These are phyloP conservation scores for Penicillium sp. DNA, from an alignment of 2,329 filamentous ascomycete species.

Conservation along the genomic window DNA sequence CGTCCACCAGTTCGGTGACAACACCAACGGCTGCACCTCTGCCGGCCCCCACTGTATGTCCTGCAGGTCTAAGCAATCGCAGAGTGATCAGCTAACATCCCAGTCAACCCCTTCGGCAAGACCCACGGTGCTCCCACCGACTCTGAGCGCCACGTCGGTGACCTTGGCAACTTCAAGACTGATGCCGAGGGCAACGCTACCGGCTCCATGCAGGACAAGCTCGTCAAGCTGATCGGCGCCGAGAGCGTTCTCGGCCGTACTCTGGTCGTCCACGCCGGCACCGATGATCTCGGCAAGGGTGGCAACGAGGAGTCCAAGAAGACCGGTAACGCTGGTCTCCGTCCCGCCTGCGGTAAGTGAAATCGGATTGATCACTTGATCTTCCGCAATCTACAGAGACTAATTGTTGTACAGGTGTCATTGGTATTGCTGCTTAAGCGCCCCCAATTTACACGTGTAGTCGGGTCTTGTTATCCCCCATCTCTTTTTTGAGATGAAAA, in stretches of 20 bases:
- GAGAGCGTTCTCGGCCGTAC: conserved; percentile 95
- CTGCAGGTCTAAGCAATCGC: neutral
- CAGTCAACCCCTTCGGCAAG: conserved; percentile 95
- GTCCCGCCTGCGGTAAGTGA: conserved; percentile 85
- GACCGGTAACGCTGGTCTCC: conserved; percentile 91
- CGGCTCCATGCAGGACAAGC: conserved; percentile 74
- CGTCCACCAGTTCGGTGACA: conserved; percentile 98
- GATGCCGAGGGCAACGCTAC: conserved; percentile 87
- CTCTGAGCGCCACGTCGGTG: conserved; percentile 87
- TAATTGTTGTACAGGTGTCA: conserved; percentile 61
- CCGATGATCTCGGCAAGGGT: conserved; percentile 93
- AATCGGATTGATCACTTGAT: neutral
- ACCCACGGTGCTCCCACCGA: conserved; percentile 85
- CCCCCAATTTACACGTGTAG: conserved; percentile 12
- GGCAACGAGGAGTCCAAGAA: conserved; percentile 93
- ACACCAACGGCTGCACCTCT: conserved; percentile 99
- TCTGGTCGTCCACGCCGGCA: conserved; percentile 89
- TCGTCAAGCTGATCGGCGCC: conserved; percentile 93
- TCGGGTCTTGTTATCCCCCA: conserved; percentile 14
- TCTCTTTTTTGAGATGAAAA: conserved; percentile 19
- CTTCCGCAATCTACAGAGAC: neutral
- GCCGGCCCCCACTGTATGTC: conserved; percentile 92
- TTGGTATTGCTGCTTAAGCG: conserved; percentile 75
- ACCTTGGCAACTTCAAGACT: conserved; percentile 95
- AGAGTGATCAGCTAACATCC: conserved; percentile 3